A percentile compares a stretch with the other conserved stretches of the same genome.
Evolutionary conservation across 2,329 filamentous ascomycete species (phyloP).

Genomic region (Aspergillus oerlinghausenensis): DNA sequence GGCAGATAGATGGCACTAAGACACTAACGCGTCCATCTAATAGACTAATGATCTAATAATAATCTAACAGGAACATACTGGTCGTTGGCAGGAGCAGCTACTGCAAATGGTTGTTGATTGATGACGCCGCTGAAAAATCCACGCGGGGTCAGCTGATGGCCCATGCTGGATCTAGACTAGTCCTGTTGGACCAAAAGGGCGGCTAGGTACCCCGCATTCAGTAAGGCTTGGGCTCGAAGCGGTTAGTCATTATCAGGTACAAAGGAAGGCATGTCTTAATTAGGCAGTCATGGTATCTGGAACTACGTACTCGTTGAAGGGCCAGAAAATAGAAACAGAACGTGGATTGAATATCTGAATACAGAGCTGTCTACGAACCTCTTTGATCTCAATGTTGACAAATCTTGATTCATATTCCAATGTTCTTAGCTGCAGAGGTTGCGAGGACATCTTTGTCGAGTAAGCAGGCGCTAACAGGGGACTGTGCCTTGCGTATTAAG

Average conservation of each 20-base stretch:
- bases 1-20: too few species aligned
- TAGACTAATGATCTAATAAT: background rate
- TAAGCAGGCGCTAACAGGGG: background rate
- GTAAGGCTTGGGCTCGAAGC: slow-evolving; percentile 7
- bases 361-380: background rate
- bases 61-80: background rate
- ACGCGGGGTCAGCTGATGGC: slow-evolving; percentile 21
- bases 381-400: background rate
- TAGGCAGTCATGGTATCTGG: background rate
- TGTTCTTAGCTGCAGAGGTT: background rate
- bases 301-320: background rate
- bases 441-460: background rate
- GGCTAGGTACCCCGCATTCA: slow-evolving; percentile 16
- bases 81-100: background rate
- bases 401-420: background rate
- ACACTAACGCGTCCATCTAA: background rate
- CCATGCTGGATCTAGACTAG: slow-evolving; percentile 9
- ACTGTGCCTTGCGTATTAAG: background rate
- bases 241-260: background rate
- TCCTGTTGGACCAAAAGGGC: slow-evolving; percentile 7
- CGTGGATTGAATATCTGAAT: too few species aligned
- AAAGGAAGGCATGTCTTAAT: background rate
- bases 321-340: too few species aligned
- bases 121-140: slow-evolving; percentile 7
- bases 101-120: background rate